Evolutionary conservation across 345 rosid genomes (phyloP).

Genomic region (Moricandia moricandioides): DNA sequence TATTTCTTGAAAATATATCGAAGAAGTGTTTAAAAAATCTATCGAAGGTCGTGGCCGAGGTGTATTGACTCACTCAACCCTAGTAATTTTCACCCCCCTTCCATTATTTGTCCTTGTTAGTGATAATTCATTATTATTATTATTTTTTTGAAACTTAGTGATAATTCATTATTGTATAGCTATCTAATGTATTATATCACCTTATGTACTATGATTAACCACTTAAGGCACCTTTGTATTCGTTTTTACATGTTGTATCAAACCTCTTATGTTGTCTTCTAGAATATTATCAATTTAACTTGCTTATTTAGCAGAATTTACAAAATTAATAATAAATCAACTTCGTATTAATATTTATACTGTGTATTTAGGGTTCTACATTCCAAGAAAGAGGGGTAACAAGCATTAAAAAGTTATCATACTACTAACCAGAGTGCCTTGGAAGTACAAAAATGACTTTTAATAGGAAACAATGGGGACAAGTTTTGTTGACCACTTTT

Average conservation of each 20-base stretch:
- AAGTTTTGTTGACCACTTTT: background rate
- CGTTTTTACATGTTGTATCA: too few relatives aligned
- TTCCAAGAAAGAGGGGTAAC: background rate
- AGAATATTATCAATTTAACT: background rate
- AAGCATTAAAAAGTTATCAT: background rate
- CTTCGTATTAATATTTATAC: background rate
- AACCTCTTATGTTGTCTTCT: too few relatives aligned
- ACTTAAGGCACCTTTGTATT: too few relatives aligned
- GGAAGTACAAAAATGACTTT: slow-evolving; percentile 1
- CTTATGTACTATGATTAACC: too few relatives aligned
- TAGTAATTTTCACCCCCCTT: background rate
- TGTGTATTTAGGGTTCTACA: background rate
- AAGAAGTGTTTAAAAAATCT: background rate
- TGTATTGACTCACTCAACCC: background rate
- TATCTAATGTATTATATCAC: too few relatives aligned
- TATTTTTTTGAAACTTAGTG: too few relatives aligned
- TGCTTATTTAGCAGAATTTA: too few relatives aligned
- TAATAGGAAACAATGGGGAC: background rate
- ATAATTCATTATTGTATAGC: too few relatives aligned
- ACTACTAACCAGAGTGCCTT: slow-evolving; percentile 11
- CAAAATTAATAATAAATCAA: background rate
- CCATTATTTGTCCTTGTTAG: background rate
- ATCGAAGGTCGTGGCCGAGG: background rate
- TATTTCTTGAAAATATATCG: background rate
- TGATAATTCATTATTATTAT: too few relatives aligned